Conservation (phyloP, 768 basidiomycete genomes). For the Pleurotus sapidus region DNA sequence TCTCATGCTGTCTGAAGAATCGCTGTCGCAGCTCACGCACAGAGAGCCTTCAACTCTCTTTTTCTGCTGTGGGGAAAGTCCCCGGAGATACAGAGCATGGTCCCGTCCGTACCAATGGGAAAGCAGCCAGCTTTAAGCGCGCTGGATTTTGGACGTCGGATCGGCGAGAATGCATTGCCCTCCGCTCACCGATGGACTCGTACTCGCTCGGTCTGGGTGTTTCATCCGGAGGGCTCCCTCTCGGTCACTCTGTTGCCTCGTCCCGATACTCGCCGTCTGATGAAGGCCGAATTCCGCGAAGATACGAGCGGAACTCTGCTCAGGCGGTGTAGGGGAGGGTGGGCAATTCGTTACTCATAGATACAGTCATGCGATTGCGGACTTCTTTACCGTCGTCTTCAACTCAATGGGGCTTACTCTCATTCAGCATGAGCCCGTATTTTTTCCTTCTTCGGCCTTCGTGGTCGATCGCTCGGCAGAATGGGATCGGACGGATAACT, state of each 20-base stretch:
- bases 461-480: slow-evolving; percentile 32
- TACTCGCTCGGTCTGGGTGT: background rate
- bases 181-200: slow-evolving; percentile 4
- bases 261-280: slow-evolving; percentile 28
- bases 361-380: slow-evolving; percentile 85
- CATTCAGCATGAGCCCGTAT: slow-evolving; percentile 52
- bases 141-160: slow-evolving; percentile 50
- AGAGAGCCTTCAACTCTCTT: slow-evolving; percentile 46
- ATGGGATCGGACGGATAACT: background rate
- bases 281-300: slow-evolving; percentile 56
- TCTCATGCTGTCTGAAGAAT: slow-evolving; percentile 69
- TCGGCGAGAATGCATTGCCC: slow-evolving; percentile 47
- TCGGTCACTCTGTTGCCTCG: slow-evolving; percentile 57
- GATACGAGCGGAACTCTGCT: slow-evolving; percentile 70
- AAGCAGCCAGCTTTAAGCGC: slow-evolving; percentile 74
- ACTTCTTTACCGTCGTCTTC: slow-evolving; percentile 37
- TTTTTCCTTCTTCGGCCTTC: slow-evolving; percentile 58
- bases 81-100: slow-evolving; percentile 82
- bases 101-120: slow-evolving; percentile 52
- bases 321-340: slow-evolving; percentile 33
- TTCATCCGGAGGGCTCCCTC: slow-evolving; percentile 35
- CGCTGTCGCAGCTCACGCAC: slow-evolving; percentile 84
- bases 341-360: slow-evolving; percentile 75
- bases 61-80: slow-evolving; percentile 87
- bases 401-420: slow-evolving; percentile 96